Evolutionary conservation across 164 flowering plant genomes (phyloP), one percentile per base, ranked within the genome.

Genomic region (Paratinospora sagittata): DNA sequence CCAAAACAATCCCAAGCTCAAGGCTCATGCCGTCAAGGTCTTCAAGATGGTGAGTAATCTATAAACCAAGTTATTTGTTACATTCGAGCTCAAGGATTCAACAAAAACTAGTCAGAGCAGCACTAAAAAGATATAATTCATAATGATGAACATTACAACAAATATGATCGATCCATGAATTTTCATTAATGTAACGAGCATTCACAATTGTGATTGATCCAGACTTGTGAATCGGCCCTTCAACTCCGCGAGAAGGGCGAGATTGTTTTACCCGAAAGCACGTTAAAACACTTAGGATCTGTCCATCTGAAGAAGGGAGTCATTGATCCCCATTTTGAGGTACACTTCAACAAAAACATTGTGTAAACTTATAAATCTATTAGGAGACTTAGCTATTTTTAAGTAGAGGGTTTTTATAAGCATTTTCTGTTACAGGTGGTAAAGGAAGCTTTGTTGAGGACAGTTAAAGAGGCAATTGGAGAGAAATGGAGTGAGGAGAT

Each of bases 181-280:
- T 52, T 8, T 47, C 19, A 52, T 52, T 49, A 52, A 52, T 52
- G 6, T 52, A 52, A 52, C 58, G 3, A 52, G 58, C 3, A 52
- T 7, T 52, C 19, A 52, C 58, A 52, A 52, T 17, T 52, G n/a
- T 52, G 58, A 16, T 52, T 49, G 11, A 47, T 39, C 43, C 12
- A 90, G 96, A 86, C 91, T 6, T 86, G 96, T 63, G 89, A 90
- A 66, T 64, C 96, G 43, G 96, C 91, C 2, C 52, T 87, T 70
- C 88, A 90, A 65, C 87, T 90, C 1, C 49, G 86, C 24, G 88
- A 87, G 81, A 84, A 82, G 58, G 93, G 90, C 0, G 81, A 83
- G 74, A 89, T 87, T 9, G 83, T 81, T 11, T 81, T 89, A 10
- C 70, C 77, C 0, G 90, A 85, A 3, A 80, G 78, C 8, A 86